Percentiles rank a stretch among this genome's conserved stretches.
Conservation (phyloP, 2,329 filamentous ascomycete species). For the Parascedosporium putredinis region DNA sequence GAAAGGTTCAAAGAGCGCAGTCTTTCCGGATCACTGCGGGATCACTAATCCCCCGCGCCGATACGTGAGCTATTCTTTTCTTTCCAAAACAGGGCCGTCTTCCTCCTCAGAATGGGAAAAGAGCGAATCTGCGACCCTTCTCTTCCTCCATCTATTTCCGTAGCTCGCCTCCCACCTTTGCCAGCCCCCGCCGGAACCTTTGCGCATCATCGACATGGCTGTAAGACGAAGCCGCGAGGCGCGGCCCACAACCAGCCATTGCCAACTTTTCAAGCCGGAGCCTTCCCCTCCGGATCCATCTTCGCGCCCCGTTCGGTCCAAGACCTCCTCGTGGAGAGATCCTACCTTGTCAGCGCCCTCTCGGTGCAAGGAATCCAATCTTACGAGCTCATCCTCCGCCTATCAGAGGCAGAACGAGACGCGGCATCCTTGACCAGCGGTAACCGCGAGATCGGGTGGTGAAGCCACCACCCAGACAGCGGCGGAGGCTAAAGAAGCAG, state of each 20-base stretch:
- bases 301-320: conserved; percentile 29
- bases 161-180: neutral
- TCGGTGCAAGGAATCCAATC: conserved; percentile 28
- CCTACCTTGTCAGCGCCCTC: conserved; percentile 33
- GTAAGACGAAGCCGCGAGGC: neutral
- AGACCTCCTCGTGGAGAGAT: conserved; percentile 33
- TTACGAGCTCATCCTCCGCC: conserved; percentile 25
- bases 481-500: conserved; percentile 28
- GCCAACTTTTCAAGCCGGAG: conserved; percentile 7
- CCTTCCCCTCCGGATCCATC: conserved; percentile 14
- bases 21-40: too few relatives aligned
- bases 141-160: too few relatives aligned
- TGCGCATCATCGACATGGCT: neutral
- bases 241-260: neutral
- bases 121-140: too few relatives aligned
- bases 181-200: neutral
- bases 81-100: neutral
- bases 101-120: too few relatives aligned
- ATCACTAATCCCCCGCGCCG: too few relatives aligned
- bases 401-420: conserved; percentile 25
- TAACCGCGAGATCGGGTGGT: too few relatives aligned
- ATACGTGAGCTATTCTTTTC: neutral
- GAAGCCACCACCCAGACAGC: conserved; percentile 10
- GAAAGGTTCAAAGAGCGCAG: neutral
- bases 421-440: conserved; percentile 16